Evolutionary conservation across 371 early-diverging fungal genomes (phyloP).

Genomic region (Globomyces sp.): DNA sequence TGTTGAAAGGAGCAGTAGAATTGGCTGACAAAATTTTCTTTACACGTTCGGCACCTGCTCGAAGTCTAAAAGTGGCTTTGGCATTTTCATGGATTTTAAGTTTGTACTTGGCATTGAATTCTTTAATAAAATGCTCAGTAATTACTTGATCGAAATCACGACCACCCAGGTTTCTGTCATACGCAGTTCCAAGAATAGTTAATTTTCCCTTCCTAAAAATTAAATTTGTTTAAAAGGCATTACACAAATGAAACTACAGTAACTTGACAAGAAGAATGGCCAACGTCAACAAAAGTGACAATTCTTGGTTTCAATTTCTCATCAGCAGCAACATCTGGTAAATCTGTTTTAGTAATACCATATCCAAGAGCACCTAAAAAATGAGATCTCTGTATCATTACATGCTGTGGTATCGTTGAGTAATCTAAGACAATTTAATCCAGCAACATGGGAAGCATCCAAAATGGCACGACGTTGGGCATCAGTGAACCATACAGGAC

Average conservation of each 20-base stretch:
- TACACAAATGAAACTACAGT: conserved; percentile 80
- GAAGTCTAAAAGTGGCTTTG: conserved; percentile 90
- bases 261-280: conserved; percentile 89
- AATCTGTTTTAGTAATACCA: conserved; percentile 95
- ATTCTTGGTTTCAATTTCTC: conserved; percentile 73
- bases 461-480: conserved; percentile 86
- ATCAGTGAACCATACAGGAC: conserved; percentile 95
- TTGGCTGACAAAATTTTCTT: conserved; percentile 97
- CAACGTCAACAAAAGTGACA: conserved; percentile 93
- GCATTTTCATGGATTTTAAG: conserved; percentile 85
- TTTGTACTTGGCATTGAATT: conserved; percentile 93
- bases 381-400: too few species aligned
- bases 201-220: conserved; percentile 77
- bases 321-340: conserved; percentile 74
- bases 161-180: conserved; percentile 91
- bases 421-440: conserved; percentile 88
- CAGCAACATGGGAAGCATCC: conserved; percentile 87
- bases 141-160: conserved; percentile 92
- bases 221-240: too few species aligned
- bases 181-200: conserved; percentile 85
- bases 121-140: conserved; percentile 76
- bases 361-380: conserved; percentile 76
- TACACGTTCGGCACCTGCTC: conserved; percentile 88
- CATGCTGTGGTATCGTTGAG: conserved; percentile 92
- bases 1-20: conserved; percentile 83